Evolutionary conservation across 768 basidiomycete species (phyloP), one percentile per base, ranked within the genome.

Genomic region (Suillus decipiens): DNA sequence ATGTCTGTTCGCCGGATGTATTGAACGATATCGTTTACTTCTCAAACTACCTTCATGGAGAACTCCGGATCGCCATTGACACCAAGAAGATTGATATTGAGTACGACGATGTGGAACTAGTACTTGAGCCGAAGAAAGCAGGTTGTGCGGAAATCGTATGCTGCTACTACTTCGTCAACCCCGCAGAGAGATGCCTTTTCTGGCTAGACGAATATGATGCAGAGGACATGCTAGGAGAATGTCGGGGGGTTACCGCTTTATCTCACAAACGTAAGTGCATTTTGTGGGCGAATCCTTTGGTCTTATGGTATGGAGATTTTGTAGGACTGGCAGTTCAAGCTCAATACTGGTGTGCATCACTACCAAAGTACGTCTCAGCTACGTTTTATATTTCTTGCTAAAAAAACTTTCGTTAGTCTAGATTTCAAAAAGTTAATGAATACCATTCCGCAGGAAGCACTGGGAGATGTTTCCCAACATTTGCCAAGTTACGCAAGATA

Each of bases 141-240:
- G 61, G 41, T 8, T 62, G 65, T 6, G 17, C 37, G 10, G 56
- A 57, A 5, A 65, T 63, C 51, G 59, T 67, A 45, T 67, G 71
- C 65, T 56, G 76, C 65, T 85, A 85, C 66, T 85, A 84, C 66
- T 81, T 80, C 51, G 81, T 78, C 15, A 75, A 84, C 64, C 82
- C 84, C 54, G 42, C 65, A 0, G 70, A 70, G 0, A 77, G 81
- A 19, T 70, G 73, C 17, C 72, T 85, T 15, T 86, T 86, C 61
- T 87, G 81, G 76, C 62, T 85, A 36, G 79, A 84, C 47, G 67
- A 76, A 0, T 80, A 77, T 37, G 67, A 78, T 5, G 74, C 80
- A 4, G 62, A 63, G 1, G 43, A 70, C 37, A 68, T 83, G 55
- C 63, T 65, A 71, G 19, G 58, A 12, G 75, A 81, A 34, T 71